phyloP scores from a whole-genome alignment of 352 stramenopile species.

The Globisporangium perplexum region DNA sequence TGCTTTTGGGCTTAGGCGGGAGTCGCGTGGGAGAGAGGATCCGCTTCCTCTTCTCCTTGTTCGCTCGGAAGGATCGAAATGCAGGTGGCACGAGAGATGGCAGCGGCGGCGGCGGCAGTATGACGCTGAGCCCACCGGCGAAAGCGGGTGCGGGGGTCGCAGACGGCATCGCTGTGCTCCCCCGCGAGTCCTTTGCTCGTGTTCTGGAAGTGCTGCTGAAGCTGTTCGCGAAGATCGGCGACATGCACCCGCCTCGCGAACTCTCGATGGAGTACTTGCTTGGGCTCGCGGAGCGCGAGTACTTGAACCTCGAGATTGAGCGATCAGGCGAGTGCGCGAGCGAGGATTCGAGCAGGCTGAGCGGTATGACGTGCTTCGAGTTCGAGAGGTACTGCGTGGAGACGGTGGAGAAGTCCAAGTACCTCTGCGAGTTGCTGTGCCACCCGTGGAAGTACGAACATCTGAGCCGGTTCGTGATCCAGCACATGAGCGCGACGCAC shows the following conservation, averaged over 20 bases:
- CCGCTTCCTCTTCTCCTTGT: slow-evolving; percentile 72
- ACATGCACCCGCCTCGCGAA: slow-evolving; percentile 33
- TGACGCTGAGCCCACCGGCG: neutral
- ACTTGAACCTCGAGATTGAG: slow-evolving; percentile 41
- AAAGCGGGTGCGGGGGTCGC: neutral
- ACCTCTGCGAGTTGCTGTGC: slow-evolving; percentile 55
- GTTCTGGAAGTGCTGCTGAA: slow-evolving; percentile 54
- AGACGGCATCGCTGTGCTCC: slow-evolving; percentile 33
- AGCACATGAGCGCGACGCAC: slow-evolving; percentile 80
- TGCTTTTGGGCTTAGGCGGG: slow-evolving; percentile 49
- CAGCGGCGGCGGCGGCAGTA: neutral
- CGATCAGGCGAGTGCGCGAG: neutral
- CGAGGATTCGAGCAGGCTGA: neutral
- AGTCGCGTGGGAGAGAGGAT: slow-evolving; percentile 58
- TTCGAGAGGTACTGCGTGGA: slow-evolving; percentile 63
- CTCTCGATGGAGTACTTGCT: slow-evolving; percentile 36
- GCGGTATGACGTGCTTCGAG: slow-evolving; percentile 76
- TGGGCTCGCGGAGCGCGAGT: slow-evolving; percentile 51
- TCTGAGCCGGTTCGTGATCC: slow-evolving; percentile 78
- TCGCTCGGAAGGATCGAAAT: slow-evolving; percentile 15
- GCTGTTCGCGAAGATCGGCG: slow-evolving; percentile 42
- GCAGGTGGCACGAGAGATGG: neutral
- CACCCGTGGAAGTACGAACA: slow-evolving; percentile 73
- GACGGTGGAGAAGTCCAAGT: slow-evolving; percentile 53
- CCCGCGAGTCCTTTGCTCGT: slow-evolving; percentile 32